Evolutionary conservation across 1,139 yeast species (phyloP).

Genomic region (Geotrichum restrictum): DNA sequence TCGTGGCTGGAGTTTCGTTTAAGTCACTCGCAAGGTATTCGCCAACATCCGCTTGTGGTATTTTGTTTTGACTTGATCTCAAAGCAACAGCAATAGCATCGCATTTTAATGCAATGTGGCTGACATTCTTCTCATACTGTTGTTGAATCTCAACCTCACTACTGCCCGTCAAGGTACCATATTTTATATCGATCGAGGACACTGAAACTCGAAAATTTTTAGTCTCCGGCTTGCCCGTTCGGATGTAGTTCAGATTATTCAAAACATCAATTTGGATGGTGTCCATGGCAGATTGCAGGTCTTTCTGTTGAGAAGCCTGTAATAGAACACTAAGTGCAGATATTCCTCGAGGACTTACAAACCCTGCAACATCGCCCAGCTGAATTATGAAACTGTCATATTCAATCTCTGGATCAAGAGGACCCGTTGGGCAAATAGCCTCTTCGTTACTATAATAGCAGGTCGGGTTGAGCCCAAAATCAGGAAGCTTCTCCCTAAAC

Average conservation of each 20-base stretch:
- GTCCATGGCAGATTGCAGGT: conserved; percentile 55
- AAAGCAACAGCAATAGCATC: conserved; percentile 29
- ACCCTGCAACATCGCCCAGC: conserved; percentile 45
- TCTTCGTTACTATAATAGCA: conserved; percentile 45
- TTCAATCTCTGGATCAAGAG: conserved; percentile 46
- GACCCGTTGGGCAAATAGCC: conserved; percentile 42
- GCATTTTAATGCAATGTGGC: conserved; percentile 29
- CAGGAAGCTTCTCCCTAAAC: conserved; percentile 13
- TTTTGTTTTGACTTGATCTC: conserved; percentile 23
- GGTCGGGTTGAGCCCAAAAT: conserved; percentile 38
- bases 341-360: conserved; percentile 37
- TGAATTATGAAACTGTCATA: conserved; percentile 55
- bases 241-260: conserved; percentile 40
- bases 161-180: conserved; percentile 39
- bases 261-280: conserved; percentile 60
- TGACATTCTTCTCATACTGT: conserved; percentile 17
- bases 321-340: conserved; percentile 29
- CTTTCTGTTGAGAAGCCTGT: conserved; percentile 27
- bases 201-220: conserved; percentile 51
- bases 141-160: neutral
- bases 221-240: conserved; percentile 42
- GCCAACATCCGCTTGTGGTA: conserved; percentile 24
- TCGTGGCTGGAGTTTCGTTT: conserved; percentile 24
- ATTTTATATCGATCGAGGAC: conserved; percentile 47
- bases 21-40: conserved; percentile 26